Evolutionary conservation across 306 rosid species (phyloP), one percentile per base, ranked within the genome.

Genomic region (Canavalia ensiformis): DNA sequence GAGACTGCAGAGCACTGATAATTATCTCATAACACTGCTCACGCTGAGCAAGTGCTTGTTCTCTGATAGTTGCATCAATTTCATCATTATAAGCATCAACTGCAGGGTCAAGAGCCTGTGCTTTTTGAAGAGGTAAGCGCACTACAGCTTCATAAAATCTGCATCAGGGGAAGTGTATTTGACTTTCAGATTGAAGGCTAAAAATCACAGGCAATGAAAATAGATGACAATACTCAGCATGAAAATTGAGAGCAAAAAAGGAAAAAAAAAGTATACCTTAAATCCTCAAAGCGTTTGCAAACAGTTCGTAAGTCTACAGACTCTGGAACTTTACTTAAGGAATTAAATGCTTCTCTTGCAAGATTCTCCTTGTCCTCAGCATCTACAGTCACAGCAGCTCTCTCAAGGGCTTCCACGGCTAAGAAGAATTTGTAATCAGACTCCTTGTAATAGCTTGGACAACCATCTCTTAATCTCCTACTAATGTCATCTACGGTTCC

Each of bases 141-240:
- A 95, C 98, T 55, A 95, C 99, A 18, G 98, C 98, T 87, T 95
- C 99, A 85, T 95, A 95, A 88, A 91, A 95, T 87, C 99, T 93
- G 94, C 86, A 92, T 79, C 30, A 18, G 2, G 37, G 67, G 46
- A 62, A 73, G 69, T 54, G 62, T 44, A 46, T 39, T 49, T 82
- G 62, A 75, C 64, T 68, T 74, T 77, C 60, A 83, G 72, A 84
- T 55, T 65, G 65, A 81, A 74, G 77, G 56, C 69, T 71, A 64
- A 18, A 37, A 68, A 77, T 63, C 52, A 73, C 42, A 44, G 59
- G 78, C 63, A 50, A 72, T 0, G 39, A 41, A 69, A 85, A 76
- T 12, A 69, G 46, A 59, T 1, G 60, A 46, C 47, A 47, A 82
- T 62, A 63, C 47, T 11, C 35, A 4, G 60, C 62, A 58, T 5